Evolutionary conservation across 352 stramenopile species (phyloP), one percentile per base, ranked within the genome.

Genomic region (Globisporangium paddicum): DNA sequence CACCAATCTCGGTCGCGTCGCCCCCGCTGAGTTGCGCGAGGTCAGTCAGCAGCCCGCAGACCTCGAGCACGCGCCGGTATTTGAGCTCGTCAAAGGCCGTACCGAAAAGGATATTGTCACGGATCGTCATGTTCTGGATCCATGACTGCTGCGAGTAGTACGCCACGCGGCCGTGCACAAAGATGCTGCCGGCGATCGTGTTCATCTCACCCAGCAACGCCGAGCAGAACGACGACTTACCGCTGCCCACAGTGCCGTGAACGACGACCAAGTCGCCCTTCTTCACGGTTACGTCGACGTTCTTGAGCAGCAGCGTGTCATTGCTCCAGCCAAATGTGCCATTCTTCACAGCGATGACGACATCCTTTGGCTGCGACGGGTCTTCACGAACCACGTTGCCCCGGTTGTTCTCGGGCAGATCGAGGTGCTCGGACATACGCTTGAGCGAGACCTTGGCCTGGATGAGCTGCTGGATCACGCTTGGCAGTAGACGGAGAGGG

Each of bases 21-120:
- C 90, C 86, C 0, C 57, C 73, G 9, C 86, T 73, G 16, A 98
- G 69, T 7, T 86, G 62, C 14, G 72, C 67, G 9, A 99, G 63
- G 63, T 99, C 96, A 45, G 81, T 73, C 2, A 73, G 52, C 19
- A 98, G 66, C 11, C 83, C 84, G 62, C 91, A 98, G 1, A 77
- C 78, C 47, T 83, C 61, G 9, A 97, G 40, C n/a, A 90, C 78
- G 16, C 56, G 64, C 5, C 78, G 58, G 55, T 90, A 93, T 50
- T 70, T 77, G 7, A 66, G 64, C 16, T 60, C 55, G 32, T 90
- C 66, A 26, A 71, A 89, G 2, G 66, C 57, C 45, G 71, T 60
- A 21, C 87, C 86, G 67, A 98, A 98, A 10, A 98, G 64, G 61
- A 98, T 94, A 64, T 98, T 98, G 49, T 96, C 81, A 14, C 75